Evolutionary conservation across 768 basidiomycete species (phyloP).

Genomic region (Aureoboletus auriporus): DNA sequence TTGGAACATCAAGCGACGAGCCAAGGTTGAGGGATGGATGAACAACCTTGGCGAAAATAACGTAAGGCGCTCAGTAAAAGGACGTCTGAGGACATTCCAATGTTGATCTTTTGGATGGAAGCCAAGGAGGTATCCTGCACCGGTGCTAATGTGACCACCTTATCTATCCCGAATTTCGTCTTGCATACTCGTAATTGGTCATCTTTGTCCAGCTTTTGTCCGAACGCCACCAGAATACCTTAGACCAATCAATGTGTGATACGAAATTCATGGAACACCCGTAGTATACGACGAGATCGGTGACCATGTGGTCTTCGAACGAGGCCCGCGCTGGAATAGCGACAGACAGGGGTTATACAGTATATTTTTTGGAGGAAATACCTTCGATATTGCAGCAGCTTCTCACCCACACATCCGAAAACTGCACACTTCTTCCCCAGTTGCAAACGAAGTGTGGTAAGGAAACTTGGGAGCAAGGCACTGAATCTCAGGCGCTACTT

Average conservation of each 20-base stretch:
- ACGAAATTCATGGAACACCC: neutral
- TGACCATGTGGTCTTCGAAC: neutral
- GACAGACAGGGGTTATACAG: conserved; percentile 5
- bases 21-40: neutral
- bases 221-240: neutral
- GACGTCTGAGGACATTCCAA: conserved; percentile 34
- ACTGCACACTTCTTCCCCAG: neutral
- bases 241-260: too few relatives aligned
- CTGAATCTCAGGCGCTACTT: conserved; percentile 1
- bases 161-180: neutral
- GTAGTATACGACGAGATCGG: conserved; percentile 2
- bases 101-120: conserved; percentile 54
- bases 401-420: conserved; percentile 6
- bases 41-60: neutral
- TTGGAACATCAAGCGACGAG: neutral
- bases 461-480: too few relatives aligned
- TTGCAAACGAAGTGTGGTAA: too few relatives aligned
- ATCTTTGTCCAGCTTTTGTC: conserved; percentile 1
- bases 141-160: too few relatives aligned
- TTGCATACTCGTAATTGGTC: neutral
- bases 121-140: conserved; percentile 29
- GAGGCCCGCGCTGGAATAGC: conserved; percentile 4
- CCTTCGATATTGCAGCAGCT: conserved; percentile 1
- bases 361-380: neutral
- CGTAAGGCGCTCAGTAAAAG: conserved; percentile 10